Evolutionary conservation across 202 grass and related monocot genomes (phyloP), one percentile per base, ranked within the genome.

Genomic region (Setaria viridis): DNA sequence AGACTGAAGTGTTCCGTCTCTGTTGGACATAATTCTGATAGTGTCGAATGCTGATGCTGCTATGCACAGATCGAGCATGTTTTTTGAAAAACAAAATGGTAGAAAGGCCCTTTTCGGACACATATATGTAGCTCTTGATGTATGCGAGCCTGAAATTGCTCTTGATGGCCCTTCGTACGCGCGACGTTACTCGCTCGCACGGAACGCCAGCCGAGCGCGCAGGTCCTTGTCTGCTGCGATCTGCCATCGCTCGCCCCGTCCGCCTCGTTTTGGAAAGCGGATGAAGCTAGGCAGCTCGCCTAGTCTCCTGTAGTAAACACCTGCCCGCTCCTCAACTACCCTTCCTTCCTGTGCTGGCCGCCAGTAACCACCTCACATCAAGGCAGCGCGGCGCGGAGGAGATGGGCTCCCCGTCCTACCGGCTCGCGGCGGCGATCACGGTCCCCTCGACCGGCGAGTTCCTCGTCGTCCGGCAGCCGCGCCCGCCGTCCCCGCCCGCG

Each of bases 371-470:
- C 14, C 11, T 62, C 58, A 0, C 37, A 67, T 0, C 81, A 32
- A 29, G 45, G 34, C 35, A 37, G 67, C 37, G 53, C n/a, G 43
- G 17, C 7, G 62, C 14, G 41, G 53, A 72, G 43, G 35, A 71
- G 77, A 91, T 88, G 85, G 68, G 32, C 20, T 20, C 76, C 69
- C 75, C 84, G 42, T 53, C 85, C 6, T 85, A 89, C 79, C 39
- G 70, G 42, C 64, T 99, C 34, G 93, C 83, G n/a, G 84, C 78
- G 33, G 93, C 91, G 71, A 94, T 96, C 88, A 90, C 79, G 75
- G 77, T 64, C 41, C 82, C 86, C 49, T 70, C 91, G 10, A 84
- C 58, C 69, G 87, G 76, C 56, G 88, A 94, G 63, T 96, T 99
- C 76, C 86, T 99, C 72, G 68, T 91, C 66, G 90, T 76, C 2